Conservation (phyloP, 116 monocot species). For the Thalassia testudinum region DNA sequence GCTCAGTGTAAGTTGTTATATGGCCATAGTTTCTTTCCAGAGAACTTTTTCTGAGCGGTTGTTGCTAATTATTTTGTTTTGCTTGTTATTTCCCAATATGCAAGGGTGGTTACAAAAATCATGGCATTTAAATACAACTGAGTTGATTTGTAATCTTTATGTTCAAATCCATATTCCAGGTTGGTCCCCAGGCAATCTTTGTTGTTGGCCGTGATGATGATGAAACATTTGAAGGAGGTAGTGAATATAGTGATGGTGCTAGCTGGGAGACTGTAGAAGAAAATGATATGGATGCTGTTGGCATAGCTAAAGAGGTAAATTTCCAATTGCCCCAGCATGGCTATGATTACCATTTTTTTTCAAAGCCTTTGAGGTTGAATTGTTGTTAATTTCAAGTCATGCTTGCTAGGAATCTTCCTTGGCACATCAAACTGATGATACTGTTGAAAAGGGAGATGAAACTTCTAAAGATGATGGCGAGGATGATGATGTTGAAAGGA, state of each 20-base stretch:
- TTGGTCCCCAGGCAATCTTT: conserved; percentile 88
- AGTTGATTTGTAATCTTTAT: neutral
- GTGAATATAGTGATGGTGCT: conserved; percentile 53
- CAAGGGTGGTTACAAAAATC: too few relatives aligned
- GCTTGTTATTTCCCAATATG: too few relatives aligned
- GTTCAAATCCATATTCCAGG: conserved; percentile 18
- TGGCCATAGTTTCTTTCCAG: too few relatives aligned
- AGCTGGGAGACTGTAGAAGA: conserved; percentile 96
- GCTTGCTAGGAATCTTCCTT: conserved; percentile 29
- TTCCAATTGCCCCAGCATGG: neutral
- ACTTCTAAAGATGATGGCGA: conserved; percentile 9
- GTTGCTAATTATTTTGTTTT: too few relatives aligned
- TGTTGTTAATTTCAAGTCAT: conserved; percentile 5
- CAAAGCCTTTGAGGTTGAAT: too few relatives aligned
- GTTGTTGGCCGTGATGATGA: conserved; percentile 80
- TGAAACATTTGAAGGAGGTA: conserved; percentile 52
- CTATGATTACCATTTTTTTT: too few relatives aligned
- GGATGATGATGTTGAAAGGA: conserved; percentile 14
- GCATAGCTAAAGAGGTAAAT: conserved; percentile 35
- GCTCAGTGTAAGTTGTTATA: too few relatives aligned
- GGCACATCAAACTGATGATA: conserved; percentile 7
- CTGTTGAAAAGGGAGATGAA: conserved; percentile 12
- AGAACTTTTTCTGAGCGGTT: too few relatives aligned
- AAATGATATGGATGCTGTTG: conserved; percentile 37
- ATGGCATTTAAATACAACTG: too few relatives aligned